Percentiles rank a stretch among this genome's conserved stretches.
These are phyloP conservation scores for Apium graveolens DNA, from an alignment of 129 eudicot genomes.

Conservation along the genomic window DNA sequence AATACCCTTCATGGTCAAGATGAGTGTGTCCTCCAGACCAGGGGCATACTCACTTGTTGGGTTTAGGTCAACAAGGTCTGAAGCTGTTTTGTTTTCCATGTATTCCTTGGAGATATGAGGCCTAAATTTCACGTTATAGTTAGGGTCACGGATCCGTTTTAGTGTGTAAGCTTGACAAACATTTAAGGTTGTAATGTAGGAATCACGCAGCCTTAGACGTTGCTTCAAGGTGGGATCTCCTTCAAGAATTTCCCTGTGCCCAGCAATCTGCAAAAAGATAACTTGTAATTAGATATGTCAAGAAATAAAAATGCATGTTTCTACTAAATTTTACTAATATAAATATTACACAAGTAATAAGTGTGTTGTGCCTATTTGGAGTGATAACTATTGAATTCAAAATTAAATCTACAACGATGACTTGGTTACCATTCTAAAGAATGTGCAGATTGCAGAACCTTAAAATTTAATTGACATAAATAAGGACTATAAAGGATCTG, in stretches of 20 bases:
- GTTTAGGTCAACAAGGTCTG: constrained; percentile 73
- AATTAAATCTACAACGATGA: too few relatives aligned
- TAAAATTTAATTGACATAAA: neutral
- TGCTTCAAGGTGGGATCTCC: constrained; percentile 94
- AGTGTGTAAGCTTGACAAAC: constrained; percentile 86
- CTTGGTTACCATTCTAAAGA: neutral
- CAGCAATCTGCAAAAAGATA: constrained; percentile 64
- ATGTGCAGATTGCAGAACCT: neutral
- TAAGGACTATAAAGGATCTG: neutral
- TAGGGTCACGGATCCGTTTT: constrained; percentile 90
- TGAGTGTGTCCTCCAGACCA: constrained; percentile 93
- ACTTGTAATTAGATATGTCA: neutral
- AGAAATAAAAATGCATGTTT: neutral
- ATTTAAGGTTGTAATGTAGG: constrained; percentile 86
- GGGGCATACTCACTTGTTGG: constrained; percentile 97
- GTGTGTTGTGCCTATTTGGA: neutral
- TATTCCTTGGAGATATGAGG: constrained; percentile 83
- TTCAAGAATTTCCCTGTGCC: constrained; percentile 88
- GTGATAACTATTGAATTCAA: neutral
- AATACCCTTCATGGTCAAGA: constrained; percentile 98
- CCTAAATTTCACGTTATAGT: constrained; percentile 57
- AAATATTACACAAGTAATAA: neutral
- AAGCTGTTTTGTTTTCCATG: constrained; percentile 60
- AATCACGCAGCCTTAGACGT: constrained; percentile 68
- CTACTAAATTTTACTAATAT: neutral